phyloP scores from a whole-genome alignment of 305 asterid species.

The Fraxinus floribunda region DNA sequence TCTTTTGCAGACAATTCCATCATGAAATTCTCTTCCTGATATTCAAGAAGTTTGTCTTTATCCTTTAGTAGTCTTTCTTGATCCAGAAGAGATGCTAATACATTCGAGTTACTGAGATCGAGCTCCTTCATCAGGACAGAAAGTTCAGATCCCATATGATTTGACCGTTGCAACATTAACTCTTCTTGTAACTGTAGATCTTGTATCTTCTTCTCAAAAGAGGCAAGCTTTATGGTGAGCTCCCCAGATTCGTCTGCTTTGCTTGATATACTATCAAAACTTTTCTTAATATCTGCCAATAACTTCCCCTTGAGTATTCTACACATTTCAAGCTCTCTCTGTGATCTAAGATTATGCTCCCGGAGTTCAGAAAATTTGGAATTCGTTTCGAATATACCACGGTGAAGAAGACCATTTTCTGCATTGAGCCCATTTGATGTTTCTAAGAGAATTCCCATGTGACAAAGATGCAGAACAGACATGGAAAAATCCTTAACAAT shows the following conservation, averaged over 20 bases:
- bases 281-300: conserved; percentile 66
- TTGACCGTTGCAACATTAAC: conserved; percentile 76
- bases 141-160: conserved; percentile 75
- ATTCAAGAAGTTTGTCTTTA: conserved; percentile 48
- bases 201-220: conserved; percentile 68
- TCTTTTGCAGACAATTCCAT: conserved; percentile 59
- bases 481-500: conserved; percentile 79
- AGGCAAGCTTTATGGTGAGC: conserved; percentile 55
- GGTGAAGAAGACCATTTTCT: conserved; percentile 81
- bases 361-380: conserved; percentile 64
- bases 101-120: conserved; percentile 55
- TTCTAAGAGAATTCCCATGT: conserved; percentile 87
- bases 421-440: conserved; percentile 70
- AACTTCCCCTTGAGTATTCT: conserved; percentile 76
- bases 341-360: conserved; percentile 67
- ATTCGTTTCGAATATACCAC: conserved; percentile 74
- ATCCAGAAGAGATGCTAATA: conserved; percentile 51
- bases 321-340: conserved; percentile 82
- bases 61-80: conserved; percentile 63
- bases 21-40: conserved; percentile 58
- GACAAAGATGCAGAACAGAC: conserved; percentile 87
- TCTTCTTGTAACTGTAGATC: conserved; percentile 77
- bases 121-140: conserved; percentile 66
- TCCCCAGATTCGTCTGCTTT: conserved; percentile 74
- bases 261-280: conserved; percentile 64